Base-by-base conservation (phyloP, 2,329 filamentous ascomycete genomes). In the Pseudogymnoascus sp. region DNA sequence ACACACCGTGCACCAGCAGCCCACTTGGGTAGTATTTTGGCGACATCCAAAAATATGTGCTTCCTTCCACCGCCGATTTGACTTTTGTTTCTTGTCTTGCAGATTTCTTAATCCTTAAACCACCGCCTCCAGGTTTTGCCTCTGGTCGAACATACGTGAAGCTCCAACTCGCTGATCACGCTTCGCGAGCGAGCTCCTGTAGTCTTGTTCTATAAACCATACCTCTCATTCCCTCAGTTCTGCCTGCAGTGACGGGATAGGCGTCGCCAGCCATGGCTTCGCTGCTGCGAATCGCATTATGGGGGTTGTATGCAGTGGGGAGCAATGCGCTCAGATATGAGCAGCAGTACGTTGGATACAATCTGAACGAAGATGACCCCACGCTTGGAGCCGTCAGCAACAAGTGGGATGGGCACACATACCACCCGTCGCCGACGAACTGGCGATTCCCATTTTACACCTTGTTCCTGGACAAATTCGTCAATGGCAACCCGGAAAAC, bases 391-490 rank as follows among this genome's bases (percentile, higher is more conserved):
- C 5, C 28, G 62, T 33, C 9, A 33, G 25, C 47, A 86, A 86
- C 70, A 69, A 79, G 66, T 79, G 82, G 79, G 73, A 72, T n/a
- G 74, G 77, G 62, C 80, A 83, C 69, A 72, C 69, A 4, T 86
- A 82, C 65, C 70, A 73, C 25, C 73, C 77, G 0, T 86, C 83
- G 22, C 85, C 85, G 1, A 70, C 75, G 0, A 86, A 83, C 66
- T 87, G 85, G 85, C 78, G 85, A 22, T 80, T 87, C 64, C 85
- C 85, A 0, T 83, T 86, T 68, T 87, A 87, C 69, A 85, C 82
- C 12, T 73, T 87, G 50, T 86, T 86, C 68, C 72, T 86, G 9
- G 85, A 87, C 69, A 76, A 83, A 63, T 87, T 82, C 67, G 83
- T 85, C 41, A 86, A 87, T 66, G 85, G 85, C 18, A 81, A 87